Evolutionary conservation across 2,329 filamentous ascomycete species (phyloP), one percentile per base, ranked within the genome.

Genomic region (Epichloe brachyelytri): DNA sequence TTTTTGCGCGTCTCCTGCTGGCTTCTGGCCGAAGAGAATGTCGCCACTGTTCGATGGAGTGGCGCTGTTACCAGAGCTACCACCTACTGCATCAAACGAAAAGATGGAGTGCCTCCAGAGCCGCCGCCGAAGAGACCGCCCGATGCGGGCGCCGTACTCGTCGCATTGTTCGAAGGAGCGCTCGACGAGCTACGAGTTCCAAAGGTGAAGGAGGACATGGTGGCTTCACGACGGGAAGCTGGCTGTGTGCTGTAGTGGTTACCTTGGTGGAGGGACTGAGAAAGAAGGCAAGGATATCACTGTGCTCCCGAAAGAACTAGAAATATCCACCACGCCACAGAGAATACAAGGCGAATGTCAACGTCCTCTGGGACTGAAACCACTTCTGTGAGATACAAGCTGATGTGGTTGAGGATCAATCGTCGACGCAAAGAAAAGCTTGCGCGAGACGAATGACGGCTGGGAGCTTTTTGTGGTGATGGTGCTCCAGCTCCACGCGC

Each of bases 191-290:
- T 56, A 53, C 59, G 54, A 51, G 61, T 57, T 54, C 63, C 62
- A 58, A 73, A 71, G 52, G 36, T 66, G 63, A 72, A 71, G 38
- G 67, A 71, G 39, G 67, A 61, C 69, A 72, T 72, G 53, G 51
- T 60, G 54, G 14, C 43, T 50, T 48, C n/a, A 10, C 20, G 44
- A 26, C 30, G 43, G 43, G 37, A 30, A 38, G 20, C 47, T n/a
- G 41, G 39, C 11, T 33, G 51, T 38, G 19, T 22, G 20, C 44
- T 34, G 10, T 43, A 7, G n/a, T 51, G 20, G 36, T 36, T 14
- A 30, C 34, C 33, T 22, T 22, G 12, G 15, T 22, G 19, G 12
- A 52, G 38, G 20, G 51, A 37, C 11, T 26, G 22, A 12, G 17
- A 15, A 40, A 44, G 30, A 46, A 14, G 44, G 2, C 11, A 26